Evolutionary conservation across 2,329 filamentous ascomycete species (phyloP).

Genomic region (Acephala macrosclerotiorum): DNA sequence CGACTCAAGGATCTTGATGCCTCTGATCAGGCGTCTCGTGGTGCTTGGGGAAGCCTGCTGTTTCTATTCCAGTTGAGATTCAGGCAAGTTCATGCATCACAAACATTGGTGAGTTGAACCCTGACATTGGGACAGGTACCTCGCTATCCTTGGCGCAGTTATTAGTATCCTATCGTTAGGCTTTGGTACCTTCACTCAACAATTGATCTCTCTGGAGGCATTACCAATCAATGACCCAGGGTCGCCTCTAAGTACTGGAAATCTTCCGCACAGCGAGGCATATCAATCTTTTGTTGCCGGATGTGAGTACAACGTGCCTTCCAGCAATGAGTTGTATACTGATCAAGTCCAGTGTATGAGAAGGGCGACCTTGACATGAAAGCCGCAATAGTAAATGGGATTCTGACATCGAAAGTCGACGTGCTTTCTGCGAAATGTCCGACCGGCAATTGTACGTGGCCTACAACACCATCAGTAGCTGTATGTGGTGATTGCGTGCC

Average conservation of each 20-base stretch:
- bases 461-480: too few relatives aligned
- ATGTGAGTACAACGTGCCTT: too few relatives aligned
- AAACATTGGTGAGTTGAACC: background rate
- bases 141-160: background rate
- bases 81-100: background rate
- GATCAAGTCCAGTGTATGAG: too few relatives aligned
- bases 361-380: too few relatives aligned
- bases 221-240: background rate
- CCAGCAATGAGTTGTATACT: too few relatives aligned
- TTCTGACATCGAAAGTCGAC: too few relatives aligned
- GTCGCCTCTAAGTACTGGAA: background rate
- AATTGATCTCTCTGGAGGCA: background rate
- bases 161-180: conserved; percentile 6
- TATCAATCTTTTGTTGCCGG: too few relatives aligned
- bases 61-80: background rate
- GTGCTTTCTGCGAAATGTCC: too few relatives aligned
- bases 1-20: conserved; percentile 1
- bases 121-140: background rate
- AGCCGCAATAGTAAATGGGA: too few relatives aligned
- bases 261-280: background rate
- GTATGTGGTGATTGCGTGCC: too few relatives aligned
- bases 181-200: conserved; percentile 1
- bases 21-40: conserved; percentile 4
- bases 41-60: conserved; percentile 5
- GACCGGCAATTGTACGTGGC: too few relatives aligned